Percentiles rank a stretch among this genome's conserved stretches.
Conservation (phyloP, 352 stramenopile genomes). For the Pythium biforme region DNA sequence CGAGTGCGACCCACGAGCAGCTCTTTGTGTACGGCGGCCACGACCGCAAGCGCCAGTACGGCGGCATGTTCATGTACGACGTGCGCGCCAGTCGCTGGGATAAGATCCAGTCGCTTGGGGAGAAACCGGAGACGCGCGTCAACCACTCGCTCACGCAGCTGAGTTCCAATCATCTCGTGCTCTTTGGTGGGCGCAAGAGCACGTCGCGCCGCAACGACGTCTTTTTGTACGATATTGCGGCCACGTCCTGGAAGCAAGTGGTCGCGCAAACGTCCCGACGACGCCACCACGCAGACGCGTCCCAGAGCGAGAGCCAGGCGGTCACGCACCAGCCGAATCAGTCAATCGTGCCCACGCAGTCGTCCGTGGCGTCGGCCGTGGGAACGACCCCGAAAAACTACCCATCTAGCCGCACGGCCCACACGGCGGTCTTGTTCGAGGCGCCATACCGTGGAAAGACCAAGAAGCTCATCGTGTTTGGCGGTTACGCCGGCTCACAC, state of each 20-base stretch:
- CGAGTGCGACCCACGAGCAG: slow-evolving; percentile 40
- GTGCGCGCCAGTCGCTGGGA: slow-evolving; percentile 52
- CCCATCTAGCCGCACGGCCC: slow-evolving; percentile 42
- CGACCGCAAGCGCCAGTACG: slow-evolving; percentile 55
- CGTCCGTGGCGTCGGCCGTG: background rate
- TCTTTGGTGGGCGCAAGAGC: slow-evolving; percentile 58
- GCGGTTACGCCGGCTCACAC: slow-evolving; percentile 59
- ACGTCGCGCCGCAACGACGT: slow-evolving; percentile 53
- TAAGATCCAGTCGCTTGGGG: slow-evolving; percentile 37
- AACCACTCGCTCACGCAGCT: slow-evolving; percentile 64
- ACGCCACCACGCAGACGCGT: background rate
- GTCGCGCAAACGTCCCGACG: background rate
- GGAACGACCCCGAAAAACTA: background rate
- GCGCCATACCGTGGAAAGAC: background rate
- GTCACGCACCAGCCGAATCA: background rate
- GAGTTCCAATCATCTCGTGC: slow-evolving; percentile 42
- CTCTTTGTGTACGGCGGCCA: slow-evolving; percentile 69
- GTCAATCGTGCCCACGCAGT: slow-evolving; percentile 3
- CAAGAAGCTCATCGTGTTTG: slow-evolving; percentile 51
- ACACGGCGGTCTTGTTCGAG: slow-evolving; percentile 43
- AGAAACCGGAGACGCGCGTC: slow-evolving; percentile 49
- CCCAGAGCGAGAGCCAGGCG: slow-evolving; percentile 9
- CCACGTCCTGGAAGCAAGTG: slow-evolving; percentile 3
- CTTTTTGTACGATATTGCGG: slow-evolving; percentile 41
- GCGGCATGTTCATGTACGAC: slow-evolving; percentile 59